These are phyloP conservation scores for Citrus mangshanensis DNA, from an alignment of 345 rosid genomes.

Conservation along the genomic window DNA sequence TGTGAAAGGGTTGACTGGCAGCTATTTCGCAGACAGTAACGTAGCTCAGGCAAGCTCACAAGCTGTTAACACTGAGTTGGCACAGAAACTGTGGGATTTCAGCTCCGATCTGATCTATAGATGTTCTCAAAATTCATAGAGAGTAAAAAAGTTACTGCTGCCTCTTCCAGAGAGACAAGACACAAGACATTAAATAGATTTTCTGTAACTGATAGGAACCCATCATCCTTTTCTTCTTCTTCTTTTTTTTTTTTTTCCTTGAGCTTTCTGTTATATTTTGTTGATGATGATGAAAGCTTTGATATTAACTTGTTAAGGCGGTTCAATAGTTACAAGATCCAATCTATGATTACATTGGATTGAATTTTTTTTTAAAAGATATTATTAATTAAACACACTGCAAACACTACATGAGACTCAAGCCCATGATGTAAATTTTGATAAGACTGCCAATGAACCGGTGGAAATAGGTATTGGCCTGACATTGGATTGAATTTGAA, in stretches of 20 bases:
- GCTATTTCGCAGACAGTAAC: slow-evolving; percentile 61
- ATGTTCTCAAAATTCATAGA: neutral
- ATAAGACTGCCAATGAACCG: too few species aligned
- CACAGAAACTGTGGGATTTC: slow-evolving; percentile 69
- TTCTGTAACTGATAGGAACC: neutral
- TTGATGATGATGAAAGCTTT: too few species aligned
- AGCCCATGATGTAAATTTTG: too few species aligned
- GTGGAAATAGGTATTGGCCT: too few species aligned
- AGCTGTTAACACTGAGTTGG: slow-evolving; percentile 48
- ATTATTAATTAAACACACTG: too few species aligned
- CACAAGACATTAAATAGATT: neutral
- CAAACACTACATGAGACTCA: too few species aligned
- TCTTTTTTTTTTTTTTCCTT: neutral
- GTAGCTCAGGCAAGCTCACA: slow-evolving; percentile 36
- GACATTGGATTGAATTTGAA: too few species aligned
- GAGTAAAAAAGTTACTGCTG: neutral
- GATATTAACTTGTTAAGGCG: too few species aligned
- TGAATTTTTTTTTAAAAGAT: too few species aligned
- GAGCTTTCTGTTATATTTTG: neutral
- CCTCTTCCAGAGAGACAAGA: neutral
- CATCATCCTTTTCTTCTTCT: too few species aligned
- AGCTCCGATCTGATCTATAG: slow-evolving; percentile 40
- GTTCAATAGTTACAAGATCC: too few species aligned
- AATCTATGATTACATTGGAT: too few species aligned
- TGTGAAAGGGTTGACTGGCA: slow-evolving; percentile 55